phyloP scores from a whole-genome alignment of 805 yeast species.

The Dipodascus geniculatus region DNA sequence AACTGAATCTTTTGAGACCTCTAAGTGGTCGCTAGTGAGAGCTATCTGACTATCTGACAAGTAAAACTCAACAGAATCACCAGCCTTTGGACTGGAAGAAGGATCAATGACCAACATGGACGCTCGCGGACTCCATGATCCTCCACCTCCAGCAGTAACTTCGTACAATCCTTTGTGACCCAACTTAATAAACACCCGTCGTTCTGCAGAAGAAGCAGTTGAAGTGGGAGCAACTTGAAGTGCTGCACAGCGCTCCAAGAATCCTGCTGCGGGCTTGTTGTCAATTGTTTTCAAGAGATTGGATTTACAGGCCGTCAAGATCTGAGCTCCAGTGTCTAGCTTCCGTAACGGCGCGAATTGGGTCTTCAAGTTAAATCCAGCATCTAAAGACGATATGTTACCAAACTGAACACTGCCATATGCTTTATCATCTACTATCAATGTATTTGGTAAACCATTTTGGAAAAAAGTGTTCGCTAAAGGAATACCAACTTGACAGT shows the following conservation, averaged over 20 bases:
- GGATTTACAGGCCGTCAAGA: constrained; percentile 39
- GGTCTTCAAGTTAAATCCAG: background rate
- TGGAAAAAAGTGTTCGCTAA: constrained; percentile 25
- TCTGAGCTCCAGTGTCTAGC: constrained; percentile 20
- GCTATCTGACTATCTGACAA: constrained; percentile 15
- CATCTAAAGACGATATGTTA: constrained; percentile 2
- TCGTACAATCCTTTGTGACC: constrained; percentile 29
- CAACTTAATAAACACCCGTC: constrained; percentile 13
- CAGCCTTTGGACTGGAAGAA: constrained; percentile 34
- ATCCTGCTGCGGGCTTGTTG: constrained; percentile 43
- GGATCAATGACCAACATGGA: constrained; percentile 57
- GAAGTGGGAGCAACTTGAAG: constrained; percentile 6
- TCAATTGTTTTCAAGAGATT: constrained; percentile 51
- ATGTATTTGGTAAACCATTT: constrained; percentile 16
- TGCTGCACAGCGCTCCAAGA: constrained; percentile 29
- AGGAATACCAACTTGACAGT: constrained; percentile 17
- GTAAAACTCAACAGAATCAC: constrained; percentile 36
- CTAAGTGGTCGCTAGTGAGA: constrained; percentile 5
- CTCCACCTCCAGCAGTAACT: constrained; percentile 68
- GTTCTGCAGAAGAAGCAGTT: background rate
- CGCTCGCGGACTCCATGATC: constrained; percentile 64
- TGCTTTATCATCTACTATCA: constrained; percentile 6
- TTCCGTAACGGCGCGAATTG: constrained; percentile 7
- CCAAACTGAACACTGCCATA: constrained; percentile 6
- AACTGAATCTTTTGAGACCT: constrained; percentile 1